These are phyloP conservation scores for Diaporthe vaccinii DNA, from an alignment of 2,329 filamentous ascomycete species.

Conservation along the genomic window DNA sequence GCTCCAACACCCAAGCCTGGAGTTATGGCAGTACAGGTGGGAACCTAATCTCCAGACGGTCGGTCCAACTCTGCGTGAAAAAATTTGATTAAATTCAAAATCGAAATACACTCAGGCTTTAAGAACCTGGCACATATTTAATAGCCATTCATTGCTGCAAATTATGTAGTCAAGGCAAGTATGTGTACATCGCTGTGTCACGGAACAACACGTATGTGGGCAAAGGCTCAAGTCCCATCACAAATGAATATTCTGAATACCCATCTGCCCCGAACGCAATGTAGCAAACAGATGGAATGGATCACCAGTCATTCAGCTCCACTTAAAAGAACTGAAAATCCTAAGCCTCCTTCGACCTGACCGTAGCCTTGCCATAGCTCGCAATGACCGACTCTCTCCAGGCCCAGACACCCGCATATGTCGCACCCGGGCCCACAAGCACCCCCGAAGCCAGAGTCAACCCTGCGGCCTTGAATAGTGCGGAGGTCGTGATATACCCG, in stretches of 20 bases:
- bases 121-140: too few relatives aligned
- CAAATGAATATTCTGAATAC: neutral
- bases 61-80: too few relatives aligned
- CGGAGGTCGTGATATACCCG: constrained; percentile 3
- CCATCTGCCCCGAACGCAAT: neutral
- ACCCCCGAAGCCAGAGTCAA: neutral
- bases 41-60: too few relatives aligned
- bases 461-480: neutral
- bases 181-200: too few relatives aligned
- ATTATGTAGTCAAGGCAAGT: too few relatives aligned
- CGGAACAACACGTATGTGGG: too few relatives aligned
- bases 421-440: constrained; percentile 8
- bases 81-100: too few relatives aligned
- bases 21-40: too few relatives aligned
- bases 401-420: constrained; percentile 17
- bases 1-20: neutral
- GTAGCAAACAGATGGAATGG: neutral
- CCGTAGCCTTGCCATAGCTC: neutral
- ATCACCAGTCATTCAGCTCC: neutral
- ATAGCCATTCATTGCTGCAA: too few relatives aligned
- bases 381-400: constrained; percentile 33
- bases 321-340: neutral
- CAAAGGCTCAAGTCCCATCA: too few relatives aligned
- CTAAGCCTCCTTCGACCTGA: neutral
- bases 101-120: too few relatives aligned